These are phyloP conservation scores for Starmerella roubikii DNA, from an alignment of 805 yeast genomes.

Conservation along the genomic window DNA sequence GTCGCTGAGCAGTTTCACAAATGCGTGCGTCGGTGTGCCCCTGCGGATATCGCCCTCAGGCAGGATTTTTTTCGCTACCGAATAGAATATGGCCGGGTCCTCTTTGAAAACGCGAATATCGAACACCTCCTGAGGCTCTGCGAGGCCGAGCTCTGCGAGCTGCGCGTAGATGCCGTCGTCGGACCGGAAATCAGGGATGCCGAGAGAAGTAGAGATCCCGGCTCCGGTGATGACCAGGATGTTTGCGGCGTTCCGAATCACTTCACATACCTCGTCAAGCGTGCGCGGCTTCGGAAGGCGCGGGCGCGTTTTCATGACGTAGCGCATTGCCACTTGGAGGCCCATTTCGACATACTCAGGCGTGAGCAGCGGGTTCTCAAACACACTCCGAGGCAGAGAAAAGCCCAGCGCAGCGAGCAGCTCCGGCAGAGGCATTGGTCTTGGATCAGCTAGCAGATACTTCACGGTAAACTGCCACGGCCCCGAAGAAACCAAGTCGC, in stretches of 20 bases:
- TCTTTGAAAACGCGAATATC: slow-evolving; percentile 54
- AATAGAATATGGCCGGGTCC: slow-evolving; percentile 69
- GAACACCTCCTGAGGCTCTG: slow-evolving; percentile 86
- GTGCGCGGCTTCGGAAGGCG: slow-evolving; percentile 26
- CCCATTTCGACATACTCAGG: slow-evolving; percentile 15
- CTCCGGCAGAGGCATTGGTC: slow-evolving; percentile 38
- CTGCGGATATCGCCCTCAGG: slow-evolving; percentile 41
- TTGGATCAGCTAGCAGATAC: slow-evolving; percentile 35
- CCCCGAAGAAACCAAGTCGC: slow-evolving; percentile 47
- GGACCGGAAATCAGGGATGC: slow-evolving; percentile 87
- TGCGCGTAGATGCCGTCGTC: slow-evolving; percentile 71
- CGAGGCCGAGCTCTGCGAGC: slow-evolving; percentile 51
- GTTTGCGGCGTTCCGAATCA: slow-evolving; percentile 41
- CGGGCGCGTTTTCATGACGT: slow-evolving; percentile 14
- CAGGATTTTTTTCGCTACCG: slow-evolving; percentile 72
- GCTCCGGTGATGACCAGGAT: slow-evolving; percentile 80
- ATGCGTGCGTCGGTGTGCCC: slow-evolving; percentile 69
- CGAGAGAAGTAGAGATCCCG: slow-evolving; percentile 78
- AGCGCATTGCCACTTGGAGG: slow-evolving; percentile 19
- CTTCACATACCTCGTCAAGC: slow-evolving; percentile 43
- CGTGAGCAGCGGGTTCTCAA: slow-evolving; percentile 11
- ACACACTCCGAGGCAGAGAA: slow-evolving; percentile 24
- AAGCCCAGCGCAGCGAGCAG: slow-evolving; percentile 56
- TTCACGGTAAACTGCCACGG: slow-evolving; percentile 43
- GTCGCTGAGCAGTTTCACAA: slow-evolving; percentile 59